Percentiles rank a stretch among this genome's conserved stretches.
These are phyloP conservation scores for Flaveria trinervia DNA, from an alignment of 129 eudicot genomes.

Conservation along the genomic window DNA sequence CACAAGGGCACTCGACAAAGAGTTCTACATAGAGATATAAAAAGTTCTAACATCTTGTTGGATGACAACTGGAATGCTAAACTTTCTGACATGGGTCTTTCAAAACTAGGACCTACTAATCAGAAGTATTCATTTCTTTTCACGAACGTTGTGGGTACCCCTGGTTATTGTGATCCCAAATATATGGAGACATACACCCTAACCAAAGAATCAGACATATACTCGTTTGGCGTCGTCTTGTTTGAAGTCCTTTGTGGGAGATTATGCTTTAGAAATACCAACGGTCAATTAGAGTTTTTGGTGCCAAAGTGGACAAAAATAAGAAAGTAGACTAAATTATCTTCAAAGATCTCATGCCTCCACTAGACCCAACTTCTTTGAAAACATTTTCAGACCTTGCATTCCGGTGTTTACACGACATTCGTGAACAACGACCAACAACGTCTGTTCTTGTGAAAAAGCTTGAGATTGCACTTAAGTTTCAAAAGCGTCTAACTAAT, in stretches of 20 bases:
- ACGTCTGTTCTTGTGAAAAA: background rate
- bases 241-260: conserved; percentile 8
- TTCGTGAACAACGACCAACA: conserved; percentile 3
- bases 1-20: conserved; percentile 3
- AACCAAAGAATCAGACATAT: too few relatives aligned
- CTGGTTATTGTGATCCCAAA: too few relatives aligned
- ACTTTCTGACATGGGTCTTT: conserved; percentile 15
- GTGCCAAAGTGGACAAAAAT: conserved; percentile 6
- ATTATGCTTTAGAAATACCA: background rate
- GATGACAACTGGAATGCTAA: conserved; percentile 7
- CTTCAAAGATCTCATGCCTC: background rate
- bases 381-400: conserved; percentile 8
- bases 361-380: background rate
- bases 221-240: background rate
- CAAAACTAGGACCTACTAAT: conserved; percentile 3
- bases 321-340: background rate
- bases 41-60: conserved; percentile 1
- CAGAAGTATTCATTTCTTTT: background rate
- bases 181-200: too few relatives aligned
- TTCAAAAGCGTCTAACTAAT: background rate
- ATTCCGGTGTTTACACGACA: background rate
- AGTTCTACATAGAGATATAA: background rate
- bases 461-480: background rate
- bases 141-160: background rate
- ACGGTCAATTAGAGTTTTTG: background rate